These are phyloP conservation scores for Lotus japonicus DNA, from an alignment of 306 rosid species.

Conservation along the genomic window DNA sequence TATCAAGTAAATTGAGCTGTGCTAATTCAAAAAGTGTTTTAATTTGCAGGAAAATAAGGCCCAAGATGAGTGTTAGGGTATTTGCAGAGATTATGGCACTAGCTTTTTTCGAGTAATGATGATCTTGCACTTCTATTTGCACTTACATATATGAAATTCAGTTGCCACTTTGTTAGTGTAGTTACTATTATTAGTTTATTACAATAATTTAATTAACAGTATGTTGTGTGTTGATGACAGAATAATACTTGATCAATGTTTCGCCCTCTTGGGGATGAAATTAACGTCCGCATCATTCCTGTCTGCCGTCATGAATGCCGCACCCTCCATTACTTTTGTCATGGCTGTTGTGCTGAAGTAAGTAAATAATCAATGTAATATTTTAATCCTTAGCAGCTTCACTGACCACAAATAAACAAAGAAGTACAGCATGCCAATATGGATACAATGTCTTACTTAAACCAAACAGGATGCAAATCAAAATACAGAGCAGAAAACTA, in stretches of 20 bases:
- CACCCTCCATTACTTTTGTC: constrained; percentile 39
- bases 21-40: background rate
- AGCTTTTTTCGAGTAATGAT: constrained; percentile 72
- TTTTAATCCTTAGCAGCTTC: no score
- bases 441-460: no score
- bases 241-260: constrained; percentile 42
- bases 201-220: background rate
- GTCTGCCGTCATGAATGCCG: constrained; percentile 41
- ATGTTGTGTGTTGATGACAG: constrained; percentile 1
- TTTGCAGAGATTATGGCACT: constrained; percentile 59
- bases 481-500: no score
- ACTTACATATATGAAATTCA: no score
- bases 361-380: background rate
- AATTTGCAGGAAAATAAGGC: constrained; percentile 65
- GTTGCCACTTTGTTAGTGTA: background rate
- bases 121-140: background rate
- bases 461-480: no score
- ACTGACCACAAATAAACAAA: no score
- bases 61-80: constrained; percentile 54
- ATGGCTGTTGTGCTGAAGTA: constrained; percentile 36
- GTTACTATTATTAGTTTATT: background rate
- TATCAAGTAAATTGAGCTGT: no score
- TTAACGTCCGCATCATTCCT: constrained; percentile 38
- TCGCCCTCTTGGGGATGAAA: constrained; percentile 28
- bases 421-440: no score